Evolutionary conservation across 306 rosid genomes (phyloP).

Genomic region (Sicyos baderoa): DNA sequence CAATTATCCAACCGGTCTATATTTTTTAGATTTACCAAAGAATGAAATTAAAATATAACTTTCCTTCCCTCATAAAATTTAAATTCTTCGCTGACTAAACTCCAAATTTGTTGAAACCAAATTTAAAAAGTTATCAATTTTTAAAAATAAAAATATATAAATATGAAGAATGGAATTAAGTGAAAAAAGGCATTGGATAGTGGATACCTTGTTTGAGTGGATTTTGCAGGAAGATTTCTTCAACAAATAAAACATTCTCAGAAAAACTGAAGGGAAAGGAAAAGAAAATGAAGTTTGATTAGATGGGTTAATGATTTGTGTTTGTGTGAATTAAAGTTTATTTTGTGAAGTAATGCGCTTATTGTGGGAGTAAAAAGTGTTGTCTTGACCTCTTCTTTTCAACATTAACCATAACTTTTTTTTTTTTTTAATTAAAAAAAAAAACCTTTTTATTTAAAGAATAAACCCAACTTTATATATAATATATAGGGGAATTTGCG

Average conservation of each 20-base stretch:
- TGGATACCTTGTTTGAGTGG: constrained; percentile 3
- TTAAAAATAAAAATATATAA: background rate
- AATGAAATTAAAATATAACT: no score
- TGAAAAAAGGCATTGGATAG: constrained; percentile 2
- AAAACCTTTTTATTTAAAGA: no score
- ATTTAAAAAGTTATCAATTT: no score
- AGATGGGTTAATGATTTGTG: background rate
- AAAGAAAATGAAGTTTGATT: no score
- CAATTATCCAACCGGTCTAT: no score
- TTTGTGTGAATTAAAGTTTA: constrained; percentile 18
- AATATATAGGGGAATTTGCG: no score
- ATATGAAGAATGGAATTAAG: background rate
- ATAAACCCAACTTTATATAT: no score
- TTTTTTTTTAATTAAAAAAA: background rate
- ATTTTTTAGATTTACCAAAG: no score
- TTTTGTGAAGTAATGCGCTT: constrained; percentile 26
- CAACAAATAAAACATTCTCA: constrained; percentile 2
- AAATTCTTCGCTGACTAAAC: no score
- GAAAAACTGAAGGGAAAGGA: no score
- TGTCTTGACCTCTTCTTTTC: background rate
- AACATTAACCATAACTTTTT: background rate
- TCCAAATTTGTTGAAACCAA: no score
- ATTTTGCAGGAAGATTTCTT: background rate
- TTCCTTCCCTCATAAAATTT: no score
- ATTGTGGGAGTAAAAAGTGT: constrained; percentile 21